phyloP scores from a whole-genome alignment of 768 basidiomycete species.

The Russula sp. region DNA sequence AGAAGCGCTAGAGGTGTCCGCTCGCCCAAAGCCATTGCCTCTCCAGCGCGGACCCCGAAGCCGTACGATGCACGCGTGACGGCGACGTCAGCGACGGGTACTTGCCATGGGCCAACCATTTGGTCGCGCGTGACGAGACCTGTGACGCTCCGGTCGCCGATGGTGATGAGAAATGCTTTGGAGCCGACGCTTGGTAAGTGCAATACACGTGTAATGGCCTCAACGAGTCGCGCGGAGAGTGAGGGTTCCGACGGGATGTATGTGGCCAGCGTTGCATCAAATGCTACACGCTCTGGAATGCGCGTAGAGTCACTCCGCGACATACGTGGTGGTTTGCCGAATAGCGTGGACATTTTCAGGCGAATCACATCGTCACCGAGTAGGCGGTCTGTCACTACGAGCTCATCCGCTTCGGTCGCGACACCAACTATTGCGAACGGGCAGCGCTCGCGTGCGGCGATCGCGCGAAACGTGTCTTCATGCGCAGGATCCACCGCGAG shows the following conservation, averaged over 20 bases:
- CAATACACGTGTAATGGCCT: constrained; percentile 78
- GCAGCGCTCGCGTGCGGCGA: constrained; percentile 87
- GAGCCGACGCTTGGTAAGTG: constrained; percentile 90
- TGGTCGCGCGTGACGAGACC: constrained; percentile 95
- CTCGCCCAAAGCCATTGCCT: constrained; percentile 99
- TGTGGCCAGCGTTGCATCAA: constrained; percentile 67
- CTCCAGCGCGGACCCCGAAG: constrained; percentile 77
- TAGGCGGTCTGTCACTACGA: constrained; percentile 87
- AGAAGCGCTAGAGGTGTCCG: constrained; percentile 90
- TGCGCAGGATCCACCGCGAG: constrained; percentile 75
- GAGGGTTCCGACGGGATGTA: constrained; percentile 54
- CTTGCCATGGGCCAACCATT: constrained; percentile 99
- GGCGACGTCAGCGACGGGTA: constrained; percentile 95
- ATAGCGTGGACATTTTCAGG: constrained; percentile 91
- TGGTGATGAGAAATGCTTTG: constrained; percentile 97
- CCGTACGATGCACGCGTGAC: constrained; percentile 95
- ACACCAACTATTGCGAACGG: constrained; percentile 90
- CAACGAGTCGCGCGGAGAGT: constrained; percentile 49
- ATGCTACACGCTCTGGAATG: constrained; percentile 44
- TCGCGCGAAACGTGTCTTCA: constrained; percentile 60
- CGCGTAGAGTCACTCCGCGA: constrained; percentile 60
- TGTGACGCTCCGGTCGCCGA: constrained; percentile 91
- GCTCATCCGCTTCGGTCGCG: constrained; percentile 76
- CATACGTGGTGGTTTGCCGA: constrained; percentile 96
- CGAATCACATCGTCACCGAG: constrained; percentile 77